Evolutionary conservation across 345 rosid species (phyloP).

Genomic region (Rhodamnia rubescens): DNA sequence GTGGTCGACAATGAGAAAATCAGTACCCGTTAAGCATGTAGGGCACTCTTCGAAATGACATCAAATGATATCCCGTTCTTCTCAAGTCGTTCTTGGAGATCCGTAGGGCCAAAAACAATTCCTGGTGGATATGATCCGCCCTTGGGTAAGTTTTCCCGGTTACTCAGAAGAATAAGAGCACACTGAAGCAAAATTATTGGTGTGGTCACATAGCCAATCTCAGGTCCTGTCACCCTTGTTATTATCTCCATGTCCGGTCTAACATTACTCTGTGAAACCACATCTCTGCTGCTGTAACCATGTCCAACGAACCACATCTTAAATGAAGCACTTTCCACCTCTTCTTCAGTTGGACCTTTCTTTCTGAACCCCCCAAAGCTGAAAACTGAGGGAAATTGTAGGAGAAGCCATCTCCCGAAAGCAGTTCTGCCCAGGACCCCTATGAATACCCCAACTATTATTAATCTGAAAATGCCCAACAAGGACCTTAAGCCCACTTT

Average conservation of each 20-base stretch:
- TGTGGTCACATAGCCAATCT: constrained; percentile 73
- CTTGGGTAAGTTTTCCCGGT: constrained; percentile 47
- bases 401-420: constrained; percentile 73
- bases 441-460: constrained; percentile 48
- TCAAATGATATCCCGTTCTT: constrained; percentile 76
- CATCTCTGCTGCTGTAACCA: constrained; percentile 47
- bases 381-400: constrained; percentile 72
- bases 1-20: neutral
- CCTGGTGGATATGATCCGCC: constrained; percentile 83
- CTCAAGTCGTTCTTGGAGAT: constrained; percentile 57
- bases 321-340: constrained; percentile 66
- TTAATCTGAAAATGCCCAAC: constrained; percentile 33
- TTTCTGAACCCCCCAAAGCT: constrained; percentile 76
- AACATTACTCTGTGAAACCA: constrained; percentile 22
- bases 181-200: constrained; percentile 64
- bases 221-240: constrained; percentile 78
- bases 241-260: constrained; percentile 58
- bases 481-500: constrained; percentile 57
- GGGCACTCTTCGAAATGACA: constrained; percentile 40
- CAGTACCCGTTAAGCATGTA: neutral
- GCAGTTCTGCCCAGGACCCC: constrained; percentile 41
- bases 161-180: constrained; percentile 44
- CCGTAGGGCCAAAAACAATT: constrained; percentile 64
- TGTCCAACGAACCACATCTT: constrained; percentile 87
- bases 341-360: constrained; percentile 75